Conservation (phyloP, 495 filamentous ascomycete genomes). For the Aspergillus bertholletiae region DNA sequence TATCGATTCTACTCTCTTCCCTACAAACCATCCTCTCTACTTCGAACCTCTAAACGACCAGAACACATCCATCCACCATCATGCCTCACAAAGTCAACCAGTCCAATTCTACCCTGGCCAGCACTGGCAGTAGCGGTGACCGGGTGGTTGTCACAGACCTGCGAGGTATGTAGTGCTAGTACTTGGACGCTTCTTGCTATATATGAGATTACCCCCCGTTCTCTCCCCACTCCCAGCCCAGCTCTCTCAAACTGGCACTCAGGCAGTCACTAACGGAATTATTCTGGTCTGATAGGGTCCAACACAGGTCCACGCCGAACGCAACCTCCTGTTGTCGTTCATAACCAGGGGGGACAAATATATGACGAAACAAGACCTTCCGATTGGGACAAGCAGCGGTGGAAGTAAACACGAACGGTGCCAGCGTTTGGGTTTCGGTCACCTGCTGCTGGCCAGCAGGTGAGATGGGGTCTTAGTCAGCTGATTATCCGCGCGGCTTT, state of each 20-base stretch:
- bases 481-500: slow-evolving; percentile 32
- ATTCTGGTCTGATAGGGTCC: slow-evolving; percentile 19
- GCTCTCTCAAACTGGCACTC: slow-evolving; percentile 1
- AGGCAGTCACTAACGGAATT: slow-evolving; percentile 9
- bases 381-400: slow-evolving; percentile 48
- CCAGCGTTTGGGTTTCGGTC: neutral
- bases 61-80: slow-evolving; percentile 14
- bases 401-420: slow-evolving; percentile 33
- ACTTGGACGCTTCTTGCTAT: slow-evolving; percentile 1
- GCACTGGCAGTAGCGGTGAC: slow-evolving; percentile 36
- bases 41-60: neutral
- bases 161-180: slow-evolving; percentile 29
- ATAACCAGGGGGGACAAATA: slow-evolving; percentile 44
- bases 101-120: slow-evolving; percentile 43
- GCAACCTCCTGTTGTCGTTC: slow-evolving; percentile 39
- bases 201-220: no score
- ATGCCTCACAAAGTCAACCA: slow-evolving; percentile 46
- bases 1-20: slow-evolving; percentile 2
- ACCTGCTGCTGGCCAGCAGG: neutral
- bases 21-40: neutral
- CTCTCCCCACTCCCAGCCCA: no score
- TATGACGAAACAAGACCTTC: slow-evolving; percentile 47
- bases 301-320: slow-evolving; percentile 23
- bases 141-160: slow-evolving; percentile 34
- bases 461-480: neutral